Conservation (phyloP, 1,139 yeast species). For the Lodderomyces theae region DNA sequence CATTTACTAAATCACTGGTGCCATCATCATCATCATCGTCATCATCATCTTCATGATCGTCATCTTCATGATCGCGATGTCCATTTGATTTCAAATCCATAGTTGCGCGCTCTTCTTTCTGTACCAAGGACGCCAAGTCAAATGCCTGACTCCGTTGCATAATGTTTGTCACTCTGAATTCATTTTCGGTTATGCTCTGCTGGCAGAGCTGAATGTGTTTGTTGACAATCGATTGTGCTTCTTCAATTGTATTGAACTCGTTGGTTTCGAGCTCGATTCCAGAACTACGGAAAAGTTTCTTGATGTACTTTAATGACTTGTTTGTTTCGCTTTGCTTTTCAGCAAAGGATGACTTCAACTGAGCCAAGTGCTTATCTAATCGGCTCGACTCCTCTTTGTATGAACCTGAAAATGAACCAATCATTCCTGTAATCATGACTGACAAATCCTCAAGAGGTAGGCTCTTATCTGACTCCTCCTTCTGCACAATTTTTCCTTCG, state of each 20-base stretch:
- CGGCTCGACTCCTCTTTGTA: slow-evolving; percentile 27
- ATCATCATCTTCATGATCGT: slow-evolving; percentile 11
- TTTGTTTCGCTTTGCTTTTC: slow-evolving; percentile 11
- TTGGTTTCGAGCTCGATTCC: slow-evolving; percentile 23
- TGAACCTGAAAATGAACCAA: slow-evolving; percentile 44
- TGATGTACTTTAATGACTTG: slow-evolving; percentile 9
- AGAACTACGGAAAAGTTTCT: slow-evolving; percentile 10
- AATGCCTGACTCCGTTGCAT: slow-evolving; percentile 33
- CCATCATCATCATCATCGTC: slow-evolving; percentile 15
- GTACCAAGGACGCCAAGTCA: slow-evolving; percentile 29
- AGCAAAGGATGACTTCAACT: slow-evolving; percentile 19
- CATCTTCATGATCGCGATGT: slow-evolving; percentile 2
- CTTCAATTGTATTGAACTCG: slow-evolving; percentile 23
- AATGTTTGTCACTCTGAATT: slow-evolving; percentile 27
- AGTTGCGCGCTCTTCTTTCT: slow-evolving; percentile 22
- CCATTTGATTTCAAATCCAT: background rate
- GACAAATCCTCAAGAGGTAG: slow-evolving; percentile 35
- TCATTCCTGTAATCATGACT: slow-evolving; percentile 39
- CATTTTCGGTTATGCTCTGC: slow-evolving; percentile 33
- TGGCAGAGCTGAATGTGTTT: slow-evolving; percentile 23
- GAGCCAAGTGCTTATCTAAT: slow-evolving; percentile 21
- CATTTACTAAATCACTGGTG: slow-evolving; percentile 16
- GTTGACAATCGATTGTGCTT: slow-evolving; percentile 27
- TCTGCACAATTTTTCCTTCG: slow-evolving; percentile 26
- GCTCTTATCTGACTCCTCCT: slow-evolving; percentile 12